A percentile compares a stretch with the other conserved stretches of the same genome.
Conservation (phyloP, 805 yeast genomes). For the Tetrapisispora nanseiensis region DNA sequence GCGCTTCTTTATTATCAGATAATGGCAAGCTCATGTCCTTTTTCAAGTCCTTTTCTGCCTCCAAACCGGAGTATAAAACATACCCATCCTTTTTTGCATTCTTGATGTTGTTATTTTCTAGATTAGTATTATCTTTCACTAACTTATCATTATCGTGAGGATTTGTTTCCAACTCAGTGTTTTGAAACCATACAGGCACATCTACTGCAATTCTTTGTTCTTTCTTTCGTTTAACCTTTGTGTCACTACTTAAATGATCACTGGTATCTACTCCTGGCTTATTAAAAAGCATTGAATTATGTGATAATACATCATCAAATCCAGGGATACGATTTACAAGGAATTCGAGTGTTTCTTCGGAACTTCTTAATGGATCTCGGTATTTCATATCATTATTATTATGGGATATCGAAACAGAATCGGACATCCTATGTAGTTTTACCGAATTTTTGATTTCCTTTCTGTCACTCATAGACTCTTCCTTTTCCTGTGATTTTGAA, state of each 20-base stretch:
- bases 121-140: background rate
- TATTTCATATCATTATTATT: background rate
- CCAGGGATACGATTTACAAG: slow-evolving; percentile 17
- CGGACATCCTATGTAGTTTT: too few species aligned
- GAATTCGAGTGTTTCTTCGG: slow-evolving; percentile 18
- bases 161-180: background rate
- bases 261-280: slow-evolving; percentile 4
- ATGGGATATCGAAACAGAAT: too few species aligned
- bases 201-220: slow-evolving; percentile 8
- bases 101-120: background rate
- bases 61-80: background rate
- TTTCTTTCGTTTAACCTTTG: background rate
- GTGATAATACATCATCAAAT: slow-evolving; percentile 5
- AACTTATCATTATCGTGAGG: background rate
- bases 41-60: background rate
- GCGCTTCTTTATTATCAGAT: too few species aligned
- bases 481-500: too few species aligned
- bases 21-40: too few species aligned
- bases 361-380: slow-evolving; percentile 2
- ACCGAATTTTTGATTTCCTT: too few species aligned
- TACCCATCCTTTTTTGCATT: background rate
- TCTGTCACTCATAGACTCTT: too few species aligned
- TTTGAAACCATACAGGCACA: slow-evolving; percentile 28
- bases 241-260: background rate
- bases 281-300: slow-evolving; percentile 16